These are phyloP conservation scores for Trifolium repens DNA, from an alignment of 306 rosid species.

Conservation along the genomic window DNA sequence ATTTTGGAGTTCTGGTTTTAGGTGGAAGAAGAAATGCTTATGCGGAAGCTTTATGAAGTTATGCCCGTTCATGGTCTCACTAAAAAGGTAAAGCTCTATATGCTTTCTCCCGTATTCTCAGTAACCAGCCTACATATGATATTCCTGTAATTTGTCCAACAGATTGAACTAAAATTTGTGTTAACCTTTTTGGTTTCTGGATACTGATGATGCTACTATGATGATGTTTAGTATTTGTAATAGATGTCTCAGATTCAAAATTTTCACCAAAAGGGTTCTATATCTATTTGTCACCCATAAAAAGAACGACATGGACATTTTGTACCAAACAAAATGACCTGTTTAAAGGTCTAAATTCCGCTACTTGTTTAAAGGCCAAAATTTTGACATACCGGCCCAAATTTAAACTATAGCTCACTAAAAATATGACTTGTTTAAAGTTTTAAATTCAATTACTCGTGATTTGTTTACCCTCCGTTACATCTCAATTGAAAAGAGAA, in stretches of 20 bases:
- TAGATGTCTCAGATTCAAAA: neutral
- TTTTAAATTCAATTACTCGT: neutral
- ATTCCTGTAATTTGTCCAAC: neutral
- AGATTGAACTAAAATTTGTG: slow-evolving; percentile 1
- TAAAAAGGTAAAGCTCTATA: slow-evolving; percentile 26
- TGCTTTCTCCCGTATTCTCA: neutral
- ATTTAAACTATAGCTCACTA: neutral
- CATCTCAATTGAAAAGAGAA: neutral
- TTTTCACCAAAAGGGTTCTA: neutral
- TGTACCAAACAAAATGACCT: neutral
- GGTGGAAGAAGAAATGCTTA: slow-evolving; percentile 53
- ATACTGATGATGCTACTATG: neutral
- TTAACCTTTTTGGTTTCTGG: neutral
- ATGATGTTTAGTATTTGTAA: neutral
- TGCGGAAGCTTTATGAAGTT: slow-evolving; percentile 47
- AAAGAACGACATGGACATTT: neutral
- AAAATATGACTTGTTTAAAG: slow-evolving; percentile 5
- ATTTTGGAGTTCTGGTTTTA: slow-evolving; percentile 16
- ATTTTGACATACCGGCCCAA: neutral
- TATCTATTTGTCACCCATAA: neutral
- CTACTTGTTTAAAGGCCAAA: neutral
- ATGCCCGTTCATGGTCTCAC: slow-evolving; percentile 36
- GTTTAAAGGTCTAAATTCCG: neutral
- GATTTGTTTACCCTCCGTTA: neutral
- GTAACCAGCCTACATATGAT: neutral